A percentile compares a stretch with the other conserved stretches of the same genome.
These are phyloP conservation scores for Penicillium concentricum DNA, from an alignment of 2,329 filamentous ascomycete species.

Conservation along the genomic window DNA sequence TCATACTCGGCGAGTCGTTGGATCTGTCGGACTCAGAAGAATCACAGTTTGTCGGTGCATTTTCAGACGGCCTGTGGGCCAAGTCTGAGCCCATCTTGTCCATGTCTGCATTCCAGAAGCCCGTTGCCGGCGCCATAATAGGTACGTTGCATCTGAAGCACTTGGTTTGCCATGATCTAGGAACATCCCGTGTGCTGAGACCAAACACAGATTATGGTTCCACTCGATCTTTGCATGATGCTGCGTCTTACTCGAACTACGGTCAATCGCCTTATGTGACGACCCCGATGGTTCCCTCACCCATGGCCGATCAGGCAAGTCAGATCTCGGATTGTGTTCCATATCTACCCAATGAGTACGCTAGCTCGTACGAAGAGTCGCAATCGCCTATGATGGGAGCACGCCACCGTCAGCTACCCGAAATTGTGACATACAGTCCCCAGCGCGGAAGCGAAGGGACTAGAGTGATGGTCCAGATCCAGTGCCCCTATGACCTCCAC, in stretches of 20 bases:
- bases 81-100: slow-evolving; percentile 64
- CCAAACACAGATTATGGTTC: slow-evolving; percentile 36
- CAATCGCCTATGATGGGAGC: slow-evolving; percentile 67
- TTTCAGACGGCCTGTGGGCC: slow-evolving; percentile 54
- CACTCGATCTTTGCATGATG: slow-evolving; percentile 39
- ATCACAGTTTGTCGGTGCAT: slow-evolving; percentile 44
- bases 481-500: slow-evolving; percentile 72
- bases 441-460: slow-evolving; percentile 66
- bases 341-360: slow-evolving; percentile 40
- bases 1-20: slow-evolving; percentile 49
- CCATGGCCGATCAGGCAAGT: slow-evolving; percentile 42
- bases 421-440: slow-evolving; percentile 70
- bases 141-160: slow-evolving; percentile 58
- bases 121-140: slow-evolving; percentile 72
- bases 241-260: slow-evolving; percentile 42
- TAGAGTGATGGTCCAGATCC: slow-evolving; percentile 70
- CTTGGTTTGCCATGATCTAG: neutral
- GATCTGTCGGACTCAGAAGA: slow-evolving; percentile 48
- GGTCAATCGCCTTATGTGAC: slow-evolving; percentile 41
- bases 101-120: slow-evolving; percentile 81
- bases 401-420: slow-evolving; percentile 58
- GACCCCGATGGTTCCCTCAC: slow-evolving; percentile 39
- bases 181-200: slow-evolving; percentile 17
- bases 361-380: slow-evolving; percentile 58
- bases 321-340: slow-evolving; percentile 43